A percentile compares a stretch with the other conserved stretches of the same genome.
Evolutionary conservation across 192 early-diverging fungal genomes (phyloP).

Genomic region (Lobulomyces angularis): DNA sequence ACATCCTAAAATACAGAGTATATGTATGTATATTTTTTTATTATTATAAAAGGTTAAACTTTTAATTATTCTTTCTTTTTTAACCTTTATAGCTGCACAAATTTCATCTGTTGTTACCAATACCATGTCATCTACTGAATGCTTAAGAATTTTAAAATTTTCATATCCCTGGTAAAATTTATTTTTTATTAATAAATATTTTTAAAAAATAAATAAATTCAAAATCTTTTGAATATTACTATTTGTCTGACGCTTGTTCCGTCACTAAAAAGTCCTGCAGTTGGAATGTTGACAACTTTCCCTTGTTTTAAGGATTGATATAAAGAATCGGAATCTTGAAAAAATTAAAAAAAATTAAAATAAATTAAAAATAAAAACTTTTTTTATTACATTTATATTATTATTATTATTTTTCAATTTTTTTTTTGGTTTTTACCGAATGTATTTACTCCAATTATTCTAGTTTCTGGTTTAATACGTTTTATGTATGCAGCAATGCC

Average conservation of each 20-base stretch:
- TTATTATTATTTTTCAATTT: too few species aligned
- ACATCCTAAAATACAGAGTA: background rate
- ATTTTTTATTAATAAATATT: background rate
- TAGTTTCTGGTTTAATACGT: constrained; percentile 31
- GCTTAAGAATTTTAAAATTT: background rate
- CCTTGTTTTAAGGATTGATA: constrained; percentile 27
- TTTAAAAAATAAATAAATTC: constrained; percentile 20
- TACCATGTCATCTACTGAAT: constrained; percentile 26
- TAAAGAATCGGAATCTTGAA: constrained; percentile 25
- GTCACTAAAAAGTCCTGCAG: constrained; percentile 37
- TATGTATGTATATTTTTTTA: too few species aligned
- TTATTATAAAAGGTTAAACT: constrained; percentile 2
- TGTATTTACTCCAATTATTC: constrained; percentile 38
- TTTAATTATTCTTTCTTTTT: constrained; percentile 13
- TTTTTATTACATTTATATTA: too few species aligned
- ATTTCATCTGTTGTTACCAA: constrained; percentile 35
- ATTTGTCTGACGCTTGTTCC: constrained; percentile 32
- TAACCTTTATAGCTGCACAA: constrained; percentile 34
- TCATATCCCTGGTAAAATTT: background rate
- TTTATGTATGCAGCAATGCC: constrained; percentile 21
- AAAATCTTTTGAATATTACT: constrained; percentile 23
- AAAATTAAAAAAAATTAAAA: background rate
- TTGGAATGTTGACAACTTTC: constrained; percentile 16
- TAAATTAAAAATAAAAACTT: background rate
- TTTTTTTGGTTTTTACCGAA: background rate